Conservation (phyloP, 2,329 filamentous ascomycete genomes). For the Plectosphaerella plurivora region DNA sequence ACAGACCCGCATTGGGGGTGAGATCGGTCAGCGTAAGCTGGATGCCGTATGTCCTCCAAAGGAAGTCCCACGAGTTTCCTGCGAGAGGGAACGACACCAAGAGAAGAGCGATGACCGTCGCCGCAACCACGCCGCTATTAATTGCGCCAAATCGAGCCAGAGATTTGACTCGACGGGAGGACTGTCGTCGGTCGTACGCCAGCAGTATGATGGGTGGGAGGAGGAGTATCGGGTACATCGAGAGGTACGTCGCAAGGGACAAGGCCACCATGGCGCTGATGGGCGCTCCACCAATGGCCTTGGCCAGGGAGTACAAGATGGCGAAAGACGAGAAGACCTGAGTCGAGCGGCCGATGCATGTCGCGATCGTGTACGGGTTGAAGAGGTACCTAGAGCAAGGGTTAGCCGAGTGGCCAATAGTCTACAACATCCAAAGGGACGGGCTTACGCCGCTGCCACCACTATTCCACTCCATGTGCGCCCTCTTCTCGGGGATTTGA, state of each 20-base stretch:
- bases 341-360: conserved; percentile 85
- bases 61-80: conserved; percentile 78
- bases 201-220: conserved; percentile 78
- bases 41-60: conserved; percentile 86
- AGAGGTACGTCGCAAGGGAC: conserved; percentile 83
- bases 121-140: conserved; percentile 48
- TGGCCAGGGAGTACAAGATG: conserved; percentile 77
- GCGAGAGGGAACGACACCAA: conserved; percentile 69
- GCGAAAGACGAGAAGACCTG: conserved; percentile 85
- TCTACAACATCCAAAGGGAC: not conserved
- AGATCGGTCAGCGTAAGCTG: conserved; percentile 88
- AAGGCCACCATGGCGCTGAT: conserved; percentile 79
- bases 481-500: conserved; percentile 71
- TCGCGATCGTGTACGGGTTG: conserved; percentile 89
- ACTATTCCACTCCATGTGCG: conserved; percentile 70
- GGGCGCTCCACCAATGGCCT: conserved; percentile 69
- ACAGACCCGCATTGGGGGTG: conserved; percentile 90
- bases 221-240: conserved; percentile 85
- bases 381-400: conserved; percentile 67
- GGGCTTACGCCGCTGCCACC: conserved; percentile 70
- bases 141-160: conserved; percentile 46
- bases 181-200: conserved; percentile 63
- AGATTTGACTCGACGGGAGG: conserved; percentile 28
- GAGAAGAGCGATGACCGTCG: conserved; percentile 59
- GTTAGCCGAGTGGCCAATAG: not conserved